These are phyloP conservation scores for Nymphaea colorata DNA, from an alignment of 164 flowering plant genomes.

Conservation along the genomic window DNA sequence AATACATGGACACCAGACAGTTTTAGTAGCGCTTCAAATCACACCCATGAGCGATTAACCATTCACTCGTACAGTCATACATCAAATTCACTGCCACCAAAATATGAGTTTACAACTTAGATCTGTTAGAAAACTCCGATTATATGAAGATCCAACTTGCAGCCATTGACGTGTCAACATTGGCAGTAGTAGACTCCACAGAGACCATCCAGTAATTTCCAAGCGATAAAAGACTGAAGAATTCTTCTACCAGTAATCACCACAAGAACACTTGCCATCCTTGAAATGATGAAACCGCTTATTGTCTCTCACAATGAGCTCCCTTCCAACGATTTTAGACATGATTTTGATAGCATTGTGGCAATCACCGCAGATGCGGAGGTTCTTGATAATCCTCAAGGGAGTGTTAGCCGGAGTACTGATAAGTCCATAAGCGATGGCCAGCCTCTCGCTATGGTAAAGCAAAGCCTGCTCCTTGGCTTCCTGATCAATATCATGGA, in stretches of 20 bases:
- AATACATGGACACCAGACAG: no score
- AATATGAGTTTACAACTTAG: no score
- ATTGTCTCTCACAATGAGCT: constrained; percentile 81
- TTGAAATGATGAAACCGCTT: constrained; percentile 83
- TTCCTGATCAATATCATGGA: constrained; percentile 91
- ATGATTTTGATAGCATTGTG: constrained; percentile 90
- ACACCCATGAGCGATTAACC: no score
- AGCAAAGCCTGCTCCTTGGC: constrained; percentile 87
- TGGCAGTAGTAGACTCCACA: background rate
- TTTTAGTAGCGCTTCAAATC: no score
- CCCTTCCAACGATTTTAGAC: constrained; percentile 80
- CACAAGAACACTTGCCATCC: constrained; percentile 84
- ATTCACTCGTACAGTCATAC: no score
- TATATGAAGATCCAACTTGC: background rate
- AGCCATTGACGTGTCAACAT: background rate
- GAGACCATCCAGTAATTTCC: background rate
- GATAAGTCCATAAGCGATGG: constrained; percentile 80
- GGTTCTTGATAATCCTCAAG: constrained; percentile 76
- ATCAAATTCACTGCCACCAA: no score
- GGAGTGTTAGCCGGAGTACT: constrained; percentile 77
- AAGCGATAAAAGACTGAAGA: background rate
- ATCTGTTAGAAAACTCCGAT: no score
- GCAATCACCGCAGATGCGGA: constrained; percentile 78
- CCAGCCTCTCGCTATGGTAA: constrained; percentile 78
- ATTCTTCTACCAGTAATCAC: constrained; percentile 62